Percentiles rank a stretch among this genome's conserved stretches.
These are phyloP conservation scores for Podaxis sp. DNA, from an alignment of 768 basidiomycete genomes.

Conservation along the genomic window DNA sequence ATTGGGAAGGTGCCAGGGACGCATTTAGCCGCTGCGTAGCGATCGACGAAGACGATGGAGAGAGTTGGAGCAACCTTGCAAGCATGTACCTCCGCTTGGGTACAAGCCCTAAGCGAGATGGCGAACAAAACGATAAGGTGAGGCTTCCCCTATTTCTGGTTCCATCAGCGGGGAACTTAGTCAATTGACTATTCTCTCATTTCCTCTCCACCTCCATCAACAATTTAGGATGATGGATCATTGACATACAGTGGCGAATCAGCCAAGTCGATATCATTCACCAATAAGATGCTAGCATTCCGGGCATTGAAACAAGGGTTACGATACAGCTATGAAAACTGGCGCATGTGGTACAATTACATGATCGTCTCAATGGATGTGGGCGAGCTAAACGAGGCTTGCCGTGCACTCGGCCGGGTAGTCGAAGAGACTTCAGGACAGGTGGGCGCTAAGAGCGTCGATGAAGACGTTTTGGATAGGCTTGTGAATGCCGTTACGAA, in stretches of 20 bases:
- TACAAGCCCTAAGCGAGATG: slow-evolving; percentile 30
- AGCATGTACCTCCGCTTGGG: slow-evolving; percentile 89
- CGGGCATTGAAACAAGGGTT: slow-evolving; percentile 91
- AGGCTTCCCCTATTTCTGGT: slow-evolving; percentile 12
- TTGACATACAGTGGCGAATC: slow-evolving; percentile 19
- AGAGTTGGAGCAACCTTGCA: slow-evolving; percentile 98
- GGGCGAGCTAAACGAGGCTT: slow-evolving; percentile 87
- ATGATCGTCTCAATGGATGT: slow-evolving; percentile 93
- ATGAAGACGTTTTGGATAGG: slow-evolving; percentile 85
- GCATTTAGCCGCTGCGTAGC: slow-evolving; percentile 85
- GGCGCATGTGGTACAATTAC: slow-evolving; percentile 99
- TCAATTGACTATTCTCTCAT: slow-evolving; percentile 3
- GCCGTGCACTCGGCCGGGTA: slow-evolving; percentile 78
- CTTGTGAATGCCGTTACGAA: slow-evolving; percentile 86
- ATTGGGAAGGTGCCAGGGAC: slow-evolving; percentile 81
- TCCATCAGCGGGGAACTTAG: neutral
- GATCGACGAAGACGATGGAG: slow-evolving; percentile 94
- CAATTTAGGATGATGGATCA: slow-evolving; percentile 5
- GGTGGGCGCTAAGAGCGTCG: slow-evolving; percentile 57
- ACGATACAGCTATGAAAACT: slow-evolving; percentile 81
- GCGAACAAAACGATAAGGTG: slow-evolving; percentile 31
- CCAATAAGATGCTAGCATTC: slow-evolving; percentile 87
- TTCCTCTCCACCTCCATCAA: slow-evolving; percentile 1
- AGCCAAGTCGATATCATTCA: slow-evolving; percentile 48
- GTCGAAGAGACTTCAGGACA: slow-evolving; percentile 70